Conservation (phyloP, 2,329 filamentous ascomycete genomes). For the Calonectria pseudoreteaudii region DNA sequence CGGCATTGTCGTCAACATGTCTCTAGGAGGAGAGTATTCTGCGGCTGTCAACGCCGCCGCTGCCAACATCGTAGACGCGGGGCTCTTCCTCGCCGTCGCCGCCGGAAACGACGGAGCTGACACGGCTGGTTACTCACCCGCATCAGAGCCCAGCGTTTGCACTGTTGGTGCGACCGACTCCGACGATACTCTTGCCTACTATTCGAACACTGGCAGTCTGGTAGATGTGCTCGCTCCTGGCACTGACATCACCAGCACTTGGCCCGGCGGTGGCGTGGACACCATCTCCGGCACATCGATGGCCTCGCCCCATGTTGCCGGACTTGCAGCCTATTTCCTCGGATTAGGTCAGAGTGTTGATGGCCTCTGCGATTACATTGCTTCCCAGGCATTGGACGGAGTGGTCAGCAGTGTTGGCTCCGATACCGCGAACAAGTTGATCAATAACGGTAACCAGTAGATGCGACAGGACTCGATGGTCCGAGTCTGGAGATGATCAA, state of each 20-base stretch:
- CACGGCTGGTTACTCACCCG: slow-evolving; percentile 60
- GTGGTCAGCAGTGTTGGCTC: background rate
- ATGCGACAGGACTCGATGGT: background rate
- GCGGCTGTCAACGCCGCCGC: slow-evolving; percentile 64
- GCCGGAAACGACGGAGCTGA: slow-evolving; percentile 65
- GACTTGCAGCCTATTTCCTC: slow-evolving; percentile 58
- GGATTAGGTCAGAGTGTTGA: slow-evolving; percentile 47
- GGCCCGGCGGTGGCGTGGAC: slow-evolving; percentile 57
- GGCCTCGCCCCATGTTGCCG: slow-evolving; percentile 57
- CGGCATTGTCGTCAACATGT: slow-evolving; percentile 67
- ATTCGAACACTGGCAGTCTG: slow-evolving; percentile 64
- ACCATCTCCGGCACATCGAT: slow-evolving; percentile 61
- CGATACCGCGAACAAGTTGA: background rate
- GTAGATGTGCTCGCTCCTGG: slow-evolving; percentile 67
- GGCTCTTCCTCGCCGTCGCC: slow-evolving; percentile 66
- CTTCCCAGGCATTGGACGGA: slow-evolving; percentile 51
- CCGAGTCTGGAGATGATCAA: background rate
- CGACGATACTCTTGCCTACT: slow-evolving; percentile 55
- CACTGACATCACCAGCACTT: slow-evolving; percentile 59
- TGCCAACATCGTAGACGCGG: slow-evolving; percentile 55
- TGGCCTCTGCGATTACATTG: slow-evolving; percentile 36
- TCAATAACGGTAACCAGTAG: background rate
- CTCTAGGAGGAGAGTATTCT: slow-evolving; percentile 64
- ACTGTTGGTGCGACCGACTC: slow-evolving; percentile 63
- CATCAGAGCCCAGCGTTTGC: slow-evolving; percentile 60